Conservation (phyloP, 31 red algal genomes). For the Endocladia muricata region DNA sequence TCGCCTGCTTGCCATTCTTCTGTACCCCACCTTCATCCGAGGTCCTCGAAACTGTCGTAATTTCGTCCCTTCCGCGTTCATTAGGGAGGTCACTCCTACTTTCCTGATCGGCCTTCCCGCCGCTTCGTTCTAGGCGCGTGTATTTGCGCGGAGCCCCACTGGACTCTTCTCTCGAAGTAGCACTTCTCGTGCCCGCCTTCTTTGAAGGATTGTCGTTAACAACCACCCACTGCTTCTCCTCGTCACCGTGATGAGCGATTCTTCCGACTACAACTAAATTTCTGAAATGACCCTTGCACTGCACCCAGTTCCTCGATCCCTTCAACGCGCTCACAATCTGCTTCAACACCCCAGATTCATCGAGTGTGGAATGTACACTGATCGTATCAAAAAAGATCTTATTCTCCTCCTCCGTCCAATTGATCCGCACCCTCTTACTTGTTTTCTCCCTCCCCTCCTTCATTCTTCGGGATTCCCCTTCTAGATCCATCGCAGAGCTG, state of each 20-base stretch:
- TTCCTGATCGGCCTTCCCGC: too few species aligned
- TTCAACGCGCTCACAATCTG: constrained; percentile 32
- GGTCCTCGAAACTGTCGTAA: too few species aligned
- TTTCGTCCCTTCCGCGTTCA: too few species aligned
- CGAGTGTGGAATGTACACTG: constrained; percentile 13
- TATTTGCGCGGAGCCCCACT: too few species aligned
- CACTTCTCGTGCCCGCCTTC: not conserved
- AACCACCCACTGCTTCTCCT: constrained; percentile 29
- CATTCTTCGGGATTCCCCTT: too few species aligned
- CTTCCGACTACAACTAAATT: constrained; percentile 44
- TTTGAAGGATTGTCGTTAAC: not conserved
- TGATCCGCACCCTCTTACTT: constrained; percentile 48
- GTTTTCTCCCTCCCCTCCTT: too few species aligned
- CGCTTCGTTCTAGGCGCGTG: too few species aligned
- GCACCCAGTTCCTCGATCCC: constrained; percentile 31
- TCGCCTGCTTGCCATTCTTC: too few species aligned
- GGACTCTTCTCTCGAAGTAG: not conserved
- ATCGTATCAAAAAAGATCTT: constrained; percentile 42
- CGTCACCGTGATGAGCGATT: constrained; percentile 18
- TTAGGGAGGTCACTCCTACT: too few species aligned
- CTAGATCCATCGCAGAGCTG: too few species aligned
- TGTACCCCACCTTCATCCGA: too few species aligned
- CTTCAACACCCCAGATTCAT: constrained; percentile 28
- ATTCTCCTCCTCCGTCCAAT: constrained; percentile 58
- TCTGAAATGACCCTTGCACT: constrained; percentile 70